Evolutionary conservation across 2,329 filamentous ascomycete genomes (phyloP).

Genomic region (Diaporthe citrichinensis): DNA sequence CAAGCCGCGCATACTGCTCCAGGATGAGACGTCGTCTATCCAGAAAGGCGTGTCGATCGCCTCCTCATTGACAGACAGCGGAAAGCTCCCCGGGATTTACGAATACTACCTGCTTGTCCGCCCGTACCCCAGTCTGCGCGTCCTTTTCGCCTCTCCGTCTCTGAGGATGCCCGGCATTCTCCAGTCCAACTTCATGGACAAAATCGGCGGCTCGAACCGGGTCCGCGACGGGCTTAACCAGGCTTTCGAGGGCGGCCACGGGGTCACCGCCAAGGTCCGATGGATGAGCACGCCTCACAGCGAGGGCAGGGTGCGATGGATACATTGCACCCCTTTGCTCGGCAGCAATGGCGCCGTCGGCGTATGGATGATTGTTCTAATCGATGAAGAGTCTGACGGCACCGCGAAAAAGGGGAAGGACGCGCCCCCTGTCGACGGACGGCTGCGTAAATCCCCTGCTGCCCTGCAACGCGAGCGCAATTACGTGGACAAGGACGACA

Average conservation of each 20-base stretch:
- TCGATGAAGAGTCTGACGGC: constrained; percentile 69
- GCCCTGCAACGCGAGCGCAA: constrained; percentile 4
- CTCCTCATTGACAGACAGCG: constrained; percentile 29
- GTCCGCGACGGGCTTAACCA: constrained; percentile 63
- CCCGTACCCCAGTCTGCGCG: constrained; percentile 74
- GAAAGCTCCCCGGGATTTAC: constrained; percentile 54
- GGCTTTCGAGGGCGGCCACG: constrained; percentile 76
- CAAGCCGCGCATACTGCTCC: constrained; percentile 58
- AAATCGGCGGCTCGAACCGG: constrained; percentile 64
- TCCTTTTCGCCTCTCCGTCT: constrained; percentile 78
- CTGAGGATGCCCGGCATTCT: constrained; percentile 77
- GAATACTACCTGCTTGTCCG: constrained; percentile 75
- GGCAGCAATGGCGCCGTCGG: constrained; percentile 77
- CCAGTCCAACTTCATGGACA: constrained; percentile 69
- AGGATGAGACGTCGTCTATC: constrained; percentile 26
- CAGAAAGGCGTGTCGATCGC: constrained; percentile 35
- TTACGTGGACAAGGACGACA: constrained; percentile 11
- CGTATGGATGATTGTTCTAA: constrained; percentile 83
- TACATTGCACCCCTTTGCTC: constrained; percentile 81
- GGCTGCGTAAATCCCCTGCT: constrained; percentile 7
- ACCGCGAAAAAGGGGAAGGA: background rate
- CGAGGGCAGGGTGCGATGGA: constrained; percentile 78
- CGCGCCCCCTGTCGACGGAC: background rate
- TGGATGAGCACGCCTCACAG: constrained; percentile 64
- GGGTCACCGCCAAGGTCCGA: constrained; percentile 81